Percentiles rank a stretch among this genome's conserved stretches.
Conservation (phyloP, 495 filamentous ascomycete genomes). For the Penicillium bovifimosum region DNA sequence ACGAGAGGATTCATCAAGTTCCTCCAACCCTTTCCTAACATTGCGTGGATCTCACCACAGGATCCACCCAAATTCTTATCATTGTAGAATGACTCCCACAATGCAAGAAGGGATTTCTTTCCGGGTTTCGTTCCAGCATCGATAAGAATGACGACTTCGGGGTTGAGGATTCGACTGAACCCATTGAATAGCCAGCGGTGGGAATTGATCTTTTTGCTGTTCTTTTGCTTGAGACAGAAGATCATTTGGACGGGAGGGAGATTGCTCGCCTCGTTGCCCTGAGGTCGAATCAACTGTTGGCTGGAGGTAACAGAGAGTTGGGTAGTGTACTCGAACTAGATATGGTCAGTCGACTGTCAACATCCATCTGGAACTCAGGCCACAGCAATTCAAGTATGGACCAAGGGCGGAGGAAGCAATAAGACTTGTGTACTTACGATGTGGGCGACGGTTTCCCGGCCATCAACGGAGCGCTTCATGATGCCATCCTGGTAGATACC, state of each 20-base stretch:
- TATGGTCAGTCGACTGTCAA: neutral
- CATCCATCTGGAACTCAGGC: neutral
- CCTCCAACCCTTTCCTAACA: slow-evolving; percentile 85
- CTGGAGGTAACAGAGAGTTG: slow-evolving; percentile 94
- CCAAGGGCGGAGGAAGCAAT: neutral
- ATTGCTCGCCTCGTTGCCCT: slow-evolving; percentile 73
- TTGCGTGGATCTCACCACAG: slow-evolving; percentile 97
- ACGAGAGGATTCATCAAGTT: slow-evolving; percentile 93
- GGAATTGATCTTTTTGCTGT: slow-evolving; percentile 99
- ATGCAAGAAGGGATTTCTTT: slow-evolving; percentile 78
- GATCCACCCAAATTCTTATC: slow-evolving; percentile 96
- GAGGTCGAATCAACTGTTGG: slow-evolving; percentile 90
- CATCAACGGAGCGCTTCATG: slow-evolving; percentile 96
- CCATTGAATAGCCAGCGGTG: slow-evolving; percentile 98
- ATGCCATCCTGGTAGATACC: slow-evolving; percentile 96
- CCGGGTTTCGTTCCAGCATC: slow-evolving; percentile 97
- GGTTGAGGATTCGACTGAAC: slow-evolving; percentile 92
- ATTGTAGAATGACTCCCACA: slow-evolving; percentile 99
- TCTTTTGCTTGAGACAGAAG: slow-evolving; percentile 97
- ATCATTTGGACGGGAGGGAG: slow-evolving; percentile 97
- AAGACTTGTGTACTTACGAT: slow-evolving; percentile 50
- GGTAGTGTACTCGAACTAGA: slow-evolving; percentile 92
- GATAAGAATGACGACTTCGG: slow-evolving; percentile 91
- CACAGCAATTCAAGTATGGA: neutral
- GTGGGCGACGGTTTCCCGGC: slow-evolving; percentile 90